A percentile compares a stretch with the other conserved stretches of the same genome.
Evolutionary conservation across 768 basidiomycete species (phyloP).

Genomic region (Amanita brunnescens): DNA sequence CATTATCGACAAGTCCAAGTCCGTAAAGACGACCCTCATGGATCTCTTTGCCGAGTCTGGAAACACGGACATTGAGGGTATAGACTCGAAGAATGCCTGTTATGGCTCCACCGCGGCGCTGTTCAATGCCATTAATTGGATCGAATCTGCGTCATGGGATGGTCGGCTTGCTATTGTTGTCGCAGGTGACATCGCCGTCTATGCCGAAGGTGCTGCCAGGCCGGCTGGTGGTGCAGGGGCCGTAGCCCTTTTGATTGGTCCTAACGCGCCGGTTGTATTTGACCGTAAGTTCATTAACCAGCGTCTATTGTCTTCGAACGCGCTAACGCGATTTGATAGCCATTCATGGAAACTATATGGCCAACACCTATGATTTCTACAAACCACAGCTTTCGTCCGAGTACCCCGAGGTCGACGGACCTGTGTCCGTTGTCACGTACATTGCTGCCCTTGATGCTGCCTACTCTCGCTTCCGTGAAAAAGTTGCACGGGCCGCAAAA

Average conservation of each 20-base stretch:
- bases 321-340: conserved; percentile 39
- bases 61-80: conserved; percentile 96
- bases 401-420: conserved; percentile 96
- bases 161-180: conserved; percentile 97
- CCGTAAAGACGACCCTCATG: conserved; percentile 97
- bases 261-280: conserved; percentile 88
- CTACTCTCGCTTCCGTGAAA: conserved; percentile 78
- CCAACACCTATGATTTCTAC: conserved; percentile 98
- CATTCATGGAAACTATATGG: conserved; percentile 94
- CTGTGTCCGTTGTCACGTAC: conserved; percentile 92
- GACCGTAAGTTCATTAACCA: conserved; percentile 62
- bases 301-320: conserved; percentile 1
- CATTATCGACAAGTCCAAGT: conserved; percentile 99
- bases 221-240: conserved; percentile 98
- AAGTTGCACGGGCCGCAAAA: conserved; percentile 62
- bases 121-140: conserved; percentile 98
- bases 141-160: conserved; percentile 94
- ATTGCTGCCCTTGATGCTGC: conserved; percentile 88
- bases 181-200: conserved; percentile 94
- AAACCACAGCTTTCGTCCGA: conserved; percentile 94
- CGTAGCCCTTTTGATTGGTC: conserved; percentile 90
- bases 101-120: conserved; percentile 98
- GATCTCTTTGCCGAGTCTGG: conserved; percentile 90
- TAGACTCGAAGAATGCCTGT: conserved; percentile 99
- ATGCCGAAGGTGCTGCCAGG: conserved; percentile 90